These are phyloP conservation scores for Pascua sp. DNA, from an alignment of 1,284 basidiomycete genomes.

Conservation along the genomic window DNA sequence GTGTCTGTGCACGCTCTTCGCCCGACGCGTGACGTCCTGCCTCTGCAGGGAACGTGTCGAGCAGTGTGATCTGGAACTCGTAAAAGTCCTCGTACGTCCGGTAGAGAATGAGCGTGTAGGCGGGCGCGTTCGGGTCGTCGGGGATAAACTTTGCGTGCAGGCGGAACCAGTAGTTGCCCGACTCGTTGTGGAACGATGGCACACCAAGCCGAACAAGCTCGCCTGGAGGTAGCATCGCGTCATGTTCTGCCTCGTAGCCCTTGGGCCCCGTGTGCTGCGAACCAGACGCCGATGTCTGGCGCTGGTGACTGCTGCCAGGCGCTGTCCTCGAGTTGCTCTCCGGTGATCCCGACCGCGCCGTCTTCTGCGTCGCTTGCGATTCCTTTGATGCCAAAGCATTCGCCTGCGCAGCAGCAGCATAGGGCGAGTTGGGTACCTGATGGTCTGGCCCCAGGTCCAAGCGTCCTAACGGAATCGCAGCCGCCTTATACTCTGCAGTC, in stretches of 20 bases:
- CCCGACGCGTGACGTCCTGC: conserved; percentile 62
- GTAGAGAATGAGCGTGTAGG: conserved; percentile 83
- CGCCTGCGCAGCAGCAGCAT: conserved; percentile 22
- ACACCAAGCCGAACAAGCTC: conserved; percentile 84
- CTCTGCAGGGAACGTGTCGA: conserved; percentile 81
- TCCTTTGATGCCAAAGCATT: not conserved
- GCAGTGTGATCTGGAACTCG: conserved; percentile 88
- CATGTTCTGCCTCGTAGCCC: conserved; percentile 36
- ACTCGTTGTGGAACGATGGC: conserved; percentile 93
- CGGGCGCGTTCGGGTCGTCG: conserved; percentile 61
- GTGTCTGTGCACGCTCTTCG: conserved; percentile 37
- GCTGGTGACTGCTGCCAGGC: conserved; percentile 11
- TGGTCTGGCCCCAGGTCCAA: conserved; percentile 63
- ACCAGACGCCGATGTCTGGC: not conserved
- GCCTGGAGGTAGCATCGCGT: conserved; percentile 64
- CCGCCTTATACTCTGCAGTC: conserved; percentile 92
- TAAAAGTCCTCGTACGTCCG: conserved; percentile 98
- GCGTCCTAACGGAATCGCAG: conserved; percentile 87
- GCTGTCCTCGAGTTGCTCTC: not conserved
- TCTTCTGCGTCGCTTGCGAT: conserved; percentile 31
- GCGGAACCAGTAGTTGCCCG: conserved; percentile 96
- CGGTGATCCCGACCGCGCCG: conserved; percentile 12
- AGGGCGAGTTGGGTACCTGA: conserved; percentile 41
- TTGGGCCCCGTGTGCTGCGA: conserved; percentile 5
- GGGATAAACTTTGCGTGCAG: conserved; percentile 85